A percentile compares a stretch with the other conserved stretches of the same genome.
phyloP scores from a whole-genome alignment of 129 eudicot species.

The Helichrysum umbraculigerum region DNA sequence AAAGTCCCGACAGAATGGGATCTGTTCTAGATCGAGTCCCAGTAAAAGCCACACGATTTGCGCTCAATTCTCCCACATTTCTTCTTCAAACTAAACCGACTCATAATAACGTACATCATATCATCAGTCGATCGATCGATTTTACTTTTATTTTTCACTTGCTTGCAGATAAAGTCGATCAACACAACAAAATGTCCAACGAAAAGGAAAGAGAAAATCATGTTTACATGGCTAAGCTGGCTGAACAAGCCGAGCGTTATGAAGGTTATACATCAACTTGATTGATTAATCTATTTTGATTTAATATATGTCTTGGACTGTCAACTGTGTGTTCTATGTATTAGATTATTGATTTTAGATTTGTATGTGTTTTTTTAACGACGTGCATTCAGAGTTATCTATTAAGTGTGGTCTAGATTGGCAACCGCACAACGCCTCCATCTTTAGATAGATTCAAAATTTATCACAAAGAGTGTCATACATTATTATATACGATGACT shows the following conservation, averaged over 20 bases:
- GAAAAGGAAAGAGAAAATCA: conserved; percentile 90
- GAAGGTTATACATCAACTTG: conserved; percentile 44
- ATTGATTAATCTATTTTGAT: neutral
- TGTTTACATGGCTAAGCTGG: conserved; percentile 95
- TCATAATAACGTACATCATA: conserved; percentile 18
- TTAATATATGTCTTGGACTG: neutral
- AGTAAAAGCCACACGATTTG: conserved; percentile 32
- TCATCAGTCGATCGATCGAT: conserved; percentile 7
- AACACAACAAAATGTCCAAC: conserved; percentile 52
- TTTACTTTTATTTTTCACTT: neutral
- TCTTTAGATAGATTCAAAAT: too few relatives aligned
- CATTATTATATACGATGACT: too few relatives aligned
- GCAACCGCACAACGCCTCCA: too few relatives aligned
- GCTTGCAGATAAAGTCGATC: neutral
- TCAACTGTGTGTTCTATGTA: too few relatives aligned
- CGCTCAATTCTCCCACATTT: conserved; percentile 33
- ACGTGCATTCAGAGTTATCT: too few relatives aligned
- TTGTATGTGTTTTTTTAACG: neutral
- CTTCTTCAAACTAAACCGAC: conserved; percentile 25
- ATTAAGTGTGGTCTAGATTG: too few relatives aligned
- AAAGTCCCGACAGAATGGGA: conserved; percentile 33
- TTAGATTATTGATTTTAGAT: neutral
- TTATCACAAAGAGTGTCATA: too few relatives aligned
- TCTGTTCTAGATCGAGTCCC: neutral
- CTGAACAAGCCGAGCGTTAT: conserved; percentile 97